phyloP scores from a whole-genome alignment of 495 filamentous ascomycete species.

The Penicillium silybi region DNA sequence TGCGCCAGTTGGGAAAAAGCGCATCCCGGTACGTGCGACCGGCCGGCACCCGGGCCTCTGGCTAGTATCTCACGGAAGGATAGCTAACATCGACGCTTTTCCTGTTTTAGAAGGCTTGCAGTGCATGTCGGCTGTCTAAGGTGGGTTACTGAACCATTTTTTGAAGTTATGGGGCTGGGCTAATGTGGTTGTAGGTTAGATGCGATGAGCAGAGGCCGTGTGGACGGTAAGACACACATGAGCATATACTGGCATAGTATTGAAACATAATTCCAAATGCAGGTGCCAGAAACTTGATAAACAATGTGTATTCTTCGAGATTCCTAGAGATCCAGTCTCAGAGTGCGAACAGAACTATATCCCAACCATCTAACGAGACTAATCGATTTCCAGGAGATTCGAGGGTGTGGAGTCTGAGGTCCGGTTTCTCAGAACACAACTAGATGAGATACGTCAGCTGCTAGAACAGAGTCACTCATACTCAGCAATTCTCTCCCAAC shows the following conservation, averaged over 20 bases:
- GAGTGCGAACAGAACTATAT: conserved; percentile 15
- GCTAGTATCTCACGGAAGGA: background rate
- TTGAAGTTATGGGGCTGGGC: background rate
- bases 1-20: conserved; percentile 32
- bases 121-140: conserved; percentile 36
- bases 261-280: background rate
- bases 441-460: conserved; percentile 26
- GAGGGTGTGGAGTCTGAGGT: conserved; percentile 35
- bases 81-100: background rate
- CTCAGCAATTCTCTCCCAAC: background rate
- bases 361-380: background rate
- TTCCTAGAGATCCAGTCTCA: conserved; percentile 31
- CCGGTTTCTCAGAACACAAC: conserved; percentile 23
- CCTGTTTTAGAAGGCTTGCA: conserved; percentile 34
- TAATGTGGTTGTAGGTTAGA: conserved; percentile 26
- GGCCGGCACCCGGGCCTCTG: background rate
- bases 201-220: conserved; percentile 40
- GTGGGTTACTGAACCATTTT: conserved; percentile 6
- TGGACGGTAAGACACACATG: conserved; percentile 21
- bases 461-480: conserved; percentile 10
- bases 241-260: background rate
- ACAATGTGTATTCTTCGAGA: conserved; percentile 37
- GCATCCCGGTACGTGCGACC: conserved; percentile 31
- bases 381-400: conserved; percentile 18
- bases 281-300: conserved; percentile 35